phyloP scores from a whole-genome alignment of 805 yeast species.

The Yarrowia osloensis region DNA sequence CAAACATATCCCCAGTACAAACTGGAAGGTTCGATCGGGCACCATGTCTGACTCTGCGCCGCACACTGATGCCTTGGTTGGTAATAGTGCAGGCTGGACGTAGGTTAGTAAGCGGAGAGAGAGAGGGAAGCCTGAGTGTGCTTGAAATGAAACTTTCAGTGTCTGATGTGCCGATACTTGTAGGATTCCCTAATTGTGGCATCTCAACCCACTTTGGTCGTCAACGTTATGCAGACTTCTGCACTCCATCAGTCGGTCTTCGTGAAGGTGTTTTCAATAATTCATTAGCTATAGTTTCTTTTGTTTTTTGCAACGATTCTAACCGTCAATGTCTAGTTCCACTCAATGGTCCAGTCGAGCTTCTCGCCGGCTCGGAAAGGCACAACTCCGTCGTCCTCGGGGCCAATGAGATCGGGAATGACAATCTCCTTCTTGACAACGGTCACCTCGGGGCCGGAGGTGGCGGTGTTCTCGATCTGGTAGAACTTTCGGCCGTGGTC shows the following conservation, averaged over 20 bases:
- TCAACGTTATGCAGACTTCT: neutral
- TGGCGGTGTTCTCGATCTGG: constrained; percentile 48
- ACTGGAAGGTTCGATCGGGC: constrained; percentile 7
- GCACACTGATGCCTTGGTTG: neutral
- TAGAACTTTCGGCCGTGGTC: constrained; percentile 75
- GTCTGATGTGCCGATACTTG: no score
- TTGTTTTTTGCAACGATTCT: neutral
- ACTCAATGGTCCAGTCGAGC: constrained; percentile 71
- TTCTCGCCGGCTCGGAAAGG: constrained; percentile 86
- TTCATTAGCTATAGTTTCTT: neutral
- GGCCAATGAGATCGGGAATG: constrained; percentile 56
- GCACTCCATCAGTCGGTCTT: neutral
- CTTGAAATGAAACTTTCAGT: no score
- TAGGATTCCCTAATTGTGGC: no score
- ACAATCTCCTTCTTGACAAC: constrained; percentile 55
- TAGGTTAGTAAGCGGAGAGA: neutral
- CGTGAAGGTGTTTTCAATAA: neutral
- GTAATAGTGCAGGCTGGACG: neutral
- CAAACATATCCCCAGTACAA: neutral
- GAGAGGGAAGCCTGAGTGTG: neutral
- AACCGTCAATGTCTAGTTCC: constrained; percentile 47
- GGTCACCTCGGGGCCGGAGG: constrained; percentile 47
- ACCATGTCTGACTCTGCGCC: neutral
- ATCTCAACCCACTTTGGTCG: no score
- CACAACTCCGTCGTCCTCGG: constrained; percentile 60